Base-by-base conservation (phyloP, 495 filamentous ascomycete species). In the Chlorociboria aeruginascens region DNA sequence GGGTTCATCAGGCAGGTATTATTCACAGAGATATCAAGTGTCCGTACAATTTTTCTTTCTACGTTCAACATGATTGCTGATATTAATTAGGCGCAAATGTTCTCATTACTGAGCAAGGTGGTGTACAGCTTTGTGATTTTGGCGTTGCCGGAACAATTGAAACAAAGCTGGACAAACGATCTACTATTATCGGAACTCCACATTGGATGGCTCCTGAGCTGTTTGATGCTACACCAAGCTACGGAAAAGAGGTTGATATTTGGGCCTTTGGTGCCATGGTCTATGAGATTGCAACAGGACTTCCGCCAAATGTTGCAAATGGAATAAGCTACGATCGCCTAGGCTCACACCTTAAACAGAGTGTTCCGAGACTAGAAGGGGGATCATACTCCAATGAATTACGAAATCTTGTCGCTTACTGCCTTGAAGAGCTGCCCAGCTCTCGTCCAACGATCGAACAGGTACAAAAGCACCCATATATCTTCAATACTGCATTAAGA, bases 151-250 rank as follows among this genome's bases (percentile, higher is more conserved):
- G 86, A 40, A 72, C 93, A 46, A 71, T 95, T 35, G 86, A 95
- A 54, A 85, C 78, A 9, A 85, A 84, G 48, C 60, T 79, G 36
- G 84, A 92, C 56, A 98, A 96, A 63, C 71, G 92, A 28, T 83
- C 82, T 3, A 98, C 92, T 0, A 88, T 95, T 62, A 85, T 98
- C 38, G 92, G 92, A 8, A 97, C 92, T 6, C 86, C 86, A 12
- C 79, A 95, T 65, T 98, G 90, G 87, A 95, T 97, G 89, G 85
- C 92, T 0, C 92, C 88, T 0, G 92, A 98, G 60, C 74, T 93
- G 49, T 82, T 86, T 49, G 70, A 71, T 8, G 64, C 67, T 3
- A 65, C 66, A 1, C 64, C 70, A 16, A 71, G 72, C 31, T 79
- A 82, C 57, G 76, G 72, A 57, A 78, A 76, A 8, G 68, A 88